Base-by-base conservation (phyloP, 208 protist genomes). In the Plasmodiophora brassicae region DNA sequence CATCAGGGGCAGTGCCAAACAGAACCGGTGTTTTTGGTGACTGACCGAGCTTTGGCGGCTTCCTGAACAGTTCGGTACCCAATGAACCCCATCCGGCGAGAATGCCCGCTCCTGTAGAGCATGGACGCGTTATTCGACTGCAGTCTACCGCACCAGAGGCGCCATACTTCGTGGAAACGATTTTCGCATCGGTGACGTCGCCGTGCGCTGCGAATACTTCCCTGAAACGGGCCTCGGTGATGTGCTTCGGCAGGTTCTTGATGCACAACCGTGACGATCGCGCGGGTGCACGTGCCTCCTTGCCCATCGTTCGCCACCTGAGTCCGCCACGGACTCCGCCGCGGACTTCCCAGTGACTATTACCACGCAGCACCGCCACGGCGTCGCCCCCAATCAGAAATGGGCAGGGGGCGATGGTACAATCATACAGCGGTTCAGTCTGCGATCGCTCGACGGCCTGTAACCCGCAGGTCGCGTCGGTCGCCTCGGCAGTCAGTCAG, bases 231-330 rank as follows among this genome's bases (percentile, higher is more conserved):
- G 32, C 14, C 5, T 38, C 65, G 10, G 65, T 78, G 65, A 78
- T 78, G 65, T 78, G 65, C 65, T 78, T 78, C 41, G 65, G 65
- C 41, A 78, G 41, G 41, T 78, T 78, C 41, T 78, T 78, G 32
- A 78, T 38, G 65, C 65, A 78, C 10, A 78, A 38, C 14, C 65
- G 5, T 14, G 65, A 78, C 5, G 50, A 57, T 25, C 25, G 14
- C 20, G 50, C 50, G 25, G 50, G 20, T 57, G 50, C 50, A 57
- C 50, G 20, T 57, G 50, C 20, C 50, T 28, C 25, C 50, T 57
- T 57, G 14, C 20, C 14, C 14, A 57, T 57, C 50, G 14, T 57
- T 57, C 25, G 20, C 14, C 20, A 57, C 50, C 14, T 28, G 50
- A 57, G 14, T 57, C 50, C 20, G 25, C 20, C 50, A 25, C 50